phyloP scores from a whole-genome alignment of 169 alveolate species.

The Babesia bigemina region DNA sequence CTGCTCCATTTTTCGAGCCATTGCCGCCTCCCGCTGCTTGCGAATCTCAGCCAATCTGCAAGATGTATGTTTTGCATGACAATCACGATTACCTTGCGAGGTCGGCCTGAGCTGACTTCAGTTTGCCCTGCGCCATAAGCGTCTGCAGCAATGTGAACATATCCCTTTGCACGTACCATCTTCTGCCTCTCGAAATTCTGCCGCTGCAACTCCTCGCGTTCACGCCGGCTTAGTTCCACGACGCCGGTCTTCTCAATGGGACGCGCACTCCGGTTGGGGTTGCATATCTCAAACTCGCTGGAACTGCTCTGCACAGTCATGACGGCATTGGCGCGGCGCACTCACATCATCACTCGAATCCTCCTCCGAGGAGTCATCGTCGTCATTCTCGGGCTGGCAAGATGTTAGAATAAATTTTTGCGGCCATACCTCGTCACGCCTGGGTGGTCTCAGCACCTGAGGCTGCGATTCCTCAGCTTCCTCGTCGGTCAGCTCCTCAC shows the following conservation, averaged over 20 bases:
- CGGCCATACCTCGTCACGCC: slow-evolving; percentile 10
- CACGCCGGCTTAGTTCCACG: slow-evolving; percentile 64
- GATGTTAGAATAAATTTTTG: not conserved
- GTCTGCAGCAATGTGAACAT: slow-evolving; percentile 13
- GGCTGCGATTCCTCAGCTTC: slow-evolving; percentile 21
- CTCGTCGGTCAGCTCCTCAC: slow-evolving; percentile 25
- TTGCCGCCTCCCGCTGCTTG: slow-evolving; percentile 62
- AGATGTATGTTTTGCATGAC: not conserved
- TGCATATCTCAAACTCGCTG: slow-evolving; percentile 34
- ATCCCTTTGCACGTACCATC: slow-evolving; percentile 26
- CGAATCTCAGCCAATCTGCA: slow-evolving; percentile 65
- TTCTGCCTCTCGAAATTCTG: slow-evolving; percentile 63
- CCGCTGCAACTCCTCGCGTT: slow-evolving; percentile 66
- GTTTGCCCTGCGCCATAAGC: slow-evolving; percentile 68
- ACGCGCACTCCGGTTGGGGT: slow-evolving; percentile 54
- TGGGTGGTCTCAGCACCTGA: not conserved
- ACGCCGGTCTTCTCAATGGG: slow-evolving; percentile 64
- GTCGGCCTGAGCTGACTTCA: slow-evolving; percentile 63
- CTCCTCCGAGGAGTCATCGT: slow-evolving; percentile 13
- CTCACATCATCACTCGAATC: slow-evolving; percentile 37
- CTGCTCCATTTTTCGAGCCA: slow-evolving; percentile 59
- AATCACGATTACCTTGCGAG: slow-evolving; percentile 47
- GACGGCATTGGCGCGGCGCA: not conserved
- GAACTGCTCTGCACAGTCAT: slow-evolving; percentile 36
- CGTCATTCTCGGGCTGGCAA: not conserved